Evolutionary conservation across 176 grass and related monocot species (phyloP).

Genomic region (Oryza coarctata): DNA sequence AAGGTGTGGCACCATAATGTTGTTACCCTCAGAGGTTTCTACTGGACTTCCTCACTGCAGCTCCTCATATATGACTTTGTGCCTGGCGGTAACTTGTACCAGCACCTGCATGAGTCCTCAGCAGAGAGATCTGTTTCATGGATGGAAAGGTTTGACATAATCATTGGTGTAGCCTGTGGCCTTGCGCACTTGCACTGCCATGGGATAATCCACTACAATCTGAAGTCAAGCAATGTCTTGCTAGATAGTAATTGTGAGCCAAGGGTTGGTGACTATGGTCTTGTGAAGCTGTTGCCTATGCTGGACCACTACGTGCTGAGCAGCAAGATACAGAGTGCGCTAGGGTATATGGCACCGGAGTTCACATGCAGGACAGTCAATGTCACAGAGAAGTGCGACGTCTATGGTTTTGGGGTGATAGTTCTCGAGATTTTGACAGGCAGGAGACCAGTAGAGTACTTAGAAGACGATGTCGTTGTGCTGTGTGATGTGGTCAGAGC

Average conservation of each 20-base stretch:
- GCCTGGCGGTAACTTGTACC: constrained; percentile 56
- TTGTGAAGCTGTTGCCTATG: constrained; percentile 69
- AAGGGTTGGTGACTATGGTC: constrained; percentile 69
- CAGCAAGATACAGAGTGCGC: constrained; percentile 74
- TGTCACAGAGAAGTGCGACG: constrained; percentile 76
- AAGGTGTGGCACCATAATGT: constrained; percentile 67
- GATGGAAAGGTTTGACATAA: constrained; percentile 67
- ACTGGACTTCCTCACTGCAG: constrained; percentile 82
- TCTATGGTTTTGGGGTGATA: constrained; percentile 76
- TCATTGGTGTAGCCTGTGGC: constrained; percentile 58
- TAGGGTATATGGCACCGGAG: constrained; percentile 88
- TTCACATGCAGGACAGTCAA: constrained; percentile 63
- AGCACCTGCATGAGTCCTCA: constrained; percentile 56
- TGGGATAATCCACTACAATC: constrained; percentile 71
- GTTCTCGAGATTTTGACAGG: constrained; percentile 74
- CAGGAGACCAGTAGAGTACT: constrained; percentile 62
- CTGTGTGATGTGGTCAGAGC: constrained; percentile 62
- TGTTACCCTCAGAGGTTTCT: constrained; percentile 66
- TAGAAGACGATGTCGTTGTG: constrained; percentile 75
- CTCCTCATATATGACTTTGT: constrained; percentile 82
- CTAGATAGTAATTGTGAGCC: constrained; percentile 63
- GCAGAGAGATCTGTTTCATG: constrained; percentile 48
- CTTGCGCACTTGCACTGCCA: constrained; percentile 63
- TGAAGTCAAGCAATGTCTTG: constrained; percentile 79
- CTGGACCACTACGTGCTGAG: constrained; percentile 76